These are phyloP conservation scores for Yarrowia sp. DNA, from an alignment of 805 yeast genomes.

Conservation along the genomic window DNA sequence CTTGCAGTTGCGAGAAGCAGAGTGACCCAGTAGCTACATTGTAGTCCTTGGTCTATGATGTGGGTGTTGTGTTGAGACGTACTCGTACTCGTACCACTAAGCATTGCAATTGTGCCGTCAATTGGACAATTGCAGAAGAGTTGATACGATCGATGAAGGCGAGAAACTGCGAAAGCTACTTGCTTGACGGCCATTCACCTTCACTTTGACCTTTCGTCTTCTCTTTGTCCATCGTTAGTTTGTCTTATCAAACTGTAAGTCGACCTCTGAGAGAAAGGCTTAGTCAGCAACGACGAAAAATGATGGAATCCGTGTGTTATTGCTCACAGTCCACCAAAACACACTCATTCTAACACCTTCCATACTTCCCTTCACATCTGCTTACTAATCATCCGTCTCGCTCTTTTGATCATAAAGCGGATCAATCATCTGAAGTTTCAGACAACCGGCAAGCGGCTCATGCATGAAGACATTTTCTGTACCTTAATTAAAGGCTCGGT, in stretches of 20 bases:
- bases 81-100: too few relatives aligned
- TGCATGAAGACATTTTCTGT: conserved; percentile 26
- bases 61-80: too few relatives aligned
- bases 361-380: not conserved
- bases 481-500: conserved; percentile 16
- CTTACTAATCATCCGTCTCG: not conserved
- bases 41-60: too few relatives aligned
- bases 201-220: not conserved
- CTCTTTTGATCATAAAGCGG: not conserved
- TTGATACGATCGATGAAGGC: too few relatives aligned
- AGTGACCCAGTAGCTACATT: too few relatives aligned
- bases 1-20: not conserved
- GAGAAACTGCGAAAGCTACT: too few relatives aligned
- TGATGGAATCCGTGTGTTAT: too few relatives aligned
- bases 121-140: too few relatives aligned
- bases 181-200: too few relatives aligned
- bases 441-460: not conserved
- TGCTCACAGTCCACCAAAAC: too few relatives aligned
- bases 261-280: not conserved
- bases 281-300: too few relatives aligned
- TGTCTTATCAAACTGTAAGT: conserved; percentile 3
- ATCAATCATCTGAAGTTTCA: not conserved
- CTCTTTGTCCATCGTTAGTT: not conserved
- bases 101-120: too few relatives aligned
- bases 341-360: not conserved